phyloP scores from a whole-genome alignment of 2,329 filamentous ascomycete genomes.

The Epichloe festucae region DNA sequence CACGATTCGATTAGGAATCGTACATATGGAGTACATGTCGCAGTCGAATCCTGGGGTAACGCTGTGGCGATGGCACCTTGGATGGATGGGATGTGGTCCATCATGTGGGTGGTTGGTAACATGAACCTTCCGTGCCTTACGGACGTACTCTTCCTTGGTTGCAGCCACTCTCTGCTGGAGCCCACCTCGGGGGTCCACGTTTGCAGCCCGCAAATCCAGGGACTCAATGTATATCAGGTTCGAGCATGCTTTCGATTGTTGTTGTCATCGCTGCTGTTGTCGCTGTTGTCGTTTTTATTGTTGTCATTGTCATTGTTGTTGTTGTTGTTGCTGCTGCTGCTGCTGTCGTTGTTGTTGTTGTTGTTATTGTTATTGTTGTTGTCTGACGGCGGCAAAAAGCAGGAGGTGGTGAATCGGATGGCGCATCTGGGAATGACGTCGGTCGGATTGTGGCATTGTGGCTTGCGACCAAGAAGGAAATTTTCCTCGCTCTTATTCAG shows the following conservation, averaged over 20 bases:
- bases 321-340: background rate
- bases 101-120: background rate
- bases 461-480: background rate
- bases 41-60: background rate
- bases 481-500: background rate
- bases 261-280: background rate
- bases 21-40: no score
- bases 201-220: background rate
- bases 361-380: background rate
- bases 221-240: no score
- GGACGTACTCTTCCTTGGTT: no score
- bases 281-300: background rate
- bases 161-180: background rate
- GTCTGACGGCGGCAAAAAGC: background rate
- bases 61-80: no score
- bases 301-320: background rate
- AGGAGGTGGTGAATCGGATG: background rate
- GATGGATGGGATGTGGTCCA: no score
- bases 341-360: background rate
- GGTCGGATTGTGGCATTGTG: conserved; percentile 3
- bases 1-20: background rate
- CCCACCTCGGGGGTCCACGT: background rate
- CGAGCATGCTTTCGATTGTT: background rate
- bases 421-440: conserved; percentile 4
- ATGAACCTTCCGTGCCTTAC: background rate